Base-by-base conservation (phyloP, 2,329 filamentous ascomycete genomes). In the Stylonectria norvegica region DNA sequence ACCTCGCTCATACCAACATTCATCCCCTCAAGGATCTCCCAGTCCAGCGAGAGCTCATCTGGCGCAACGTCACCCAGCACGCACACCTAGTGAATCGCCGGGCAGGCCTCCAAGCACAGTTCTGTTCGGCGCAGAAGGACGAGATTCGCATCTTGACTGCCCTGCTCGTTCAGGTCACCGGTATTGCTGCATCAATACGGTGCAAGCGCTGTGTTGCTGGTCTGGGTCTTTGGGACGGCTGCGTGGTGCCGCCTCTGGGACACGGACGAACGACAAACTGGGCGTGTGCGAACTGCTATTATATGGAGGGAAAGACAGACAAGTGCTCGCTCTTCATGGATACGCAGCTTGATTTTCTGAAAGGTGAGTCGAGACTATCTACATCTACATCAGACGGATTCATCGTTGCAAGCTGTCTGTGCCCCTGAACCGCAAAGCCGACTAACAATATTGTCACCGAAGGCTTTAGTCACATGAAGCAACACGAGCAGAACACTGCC, bases 221-320 rank as follows among this genome's bases (percentile, higher is more conserved):
- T 15, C 12, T 22, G 8, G 40, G 34, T 5, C 28, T 34, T 15
- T 38, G 35, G 40, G 16, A 12, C 20, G 18, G 17, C 14, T 43
- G 40, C 18, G 40, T 43, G n/a, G 18, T 30, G 7, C 20, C 35
- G 20, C 40, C 35, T 16, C 14, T 3, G 20, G 19, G 9, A 5
- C 11, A 22, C 22, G 29, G 20, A 4, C 5, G 11, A 5, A 25
- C 16, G 17, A 38, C 34, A 11, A 4, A 5, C 12, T 36, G 32
- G 22, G 40, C 40, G 5, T 43, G 40, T 31, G 40, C 29, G 20
- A 43, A 43, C 17, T 43, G 40, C 17, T 10, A 34, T 15, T 20
- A 20, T 18, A n/a, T n/a, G n/a, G 19, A 19, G 12, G 40, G 28
- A 3, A 14, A 7, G 7, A 19, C 14, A 9, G 11, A 12, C 12